Base-by-base conservation (phyloP, 257 asterid genomes). In the Lantana camara region DNA sequence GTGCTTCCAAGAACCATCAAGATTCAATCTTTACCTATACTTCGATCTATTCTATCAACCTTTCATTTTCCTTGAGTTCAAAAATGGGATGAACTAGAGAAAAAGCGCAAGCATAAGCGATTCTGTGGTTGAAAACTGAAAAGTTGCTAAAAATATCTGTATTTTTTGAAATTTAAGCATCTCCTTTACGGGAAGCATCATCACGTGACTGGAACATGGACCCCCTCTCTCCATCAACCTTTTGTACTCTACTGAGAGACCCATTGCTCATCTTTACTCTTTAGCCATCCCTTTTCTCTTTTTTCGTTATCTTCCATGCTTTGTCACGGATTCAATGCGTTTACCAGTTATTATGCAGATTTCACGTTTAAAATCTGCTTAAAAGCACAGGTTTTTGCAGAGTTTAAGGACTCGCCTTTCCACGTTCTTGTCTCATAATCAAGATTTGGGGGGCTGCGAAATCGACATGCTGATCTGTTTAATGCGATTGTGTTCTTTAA, bases 291-390 rank as follows among this genome's bases (percentile, higher is more conserved):
- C 11, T 54, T 35, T 9, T 47, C 50, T 13, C 15, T 9, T 64
- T 46, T 72, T 59, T 21, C 46, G 49, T 17, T 45, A 35, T 22
- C 30, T 42, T 21, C 62, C 23, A 66, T 60, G 78, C 15, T n/a
- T n/a, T 34, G 49, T 66, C 69, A 73, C 66, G 73, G 78, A 17
- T 35, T 61, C 52, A 62, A 67, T 62, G 63, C 5, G 2, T 55
- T 73, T 19, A 19, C 12, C 3, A 57, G 11, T 7, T 50, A 12
- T 17, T 9, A 35, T 35, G 7, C 11, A 15, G 5, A 12, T 37
- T 48, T 11, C 16, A 1, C 13, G 52, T 23, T 40, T 4, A 13
- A 16, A 15, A 19, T 37, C 24, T 13, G n/a, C n/a, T 7, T 29
- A 21, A 10, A 27, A 13, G 23, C 50, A 34, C 4, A 8, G n/a